Percentiles rank a stretch among this genome's conserved stretches.
phyloP scores from a whole-genome alignment of 2,329 filamentous ascomycete genomes.

The Alternaria sp. region DNA sequence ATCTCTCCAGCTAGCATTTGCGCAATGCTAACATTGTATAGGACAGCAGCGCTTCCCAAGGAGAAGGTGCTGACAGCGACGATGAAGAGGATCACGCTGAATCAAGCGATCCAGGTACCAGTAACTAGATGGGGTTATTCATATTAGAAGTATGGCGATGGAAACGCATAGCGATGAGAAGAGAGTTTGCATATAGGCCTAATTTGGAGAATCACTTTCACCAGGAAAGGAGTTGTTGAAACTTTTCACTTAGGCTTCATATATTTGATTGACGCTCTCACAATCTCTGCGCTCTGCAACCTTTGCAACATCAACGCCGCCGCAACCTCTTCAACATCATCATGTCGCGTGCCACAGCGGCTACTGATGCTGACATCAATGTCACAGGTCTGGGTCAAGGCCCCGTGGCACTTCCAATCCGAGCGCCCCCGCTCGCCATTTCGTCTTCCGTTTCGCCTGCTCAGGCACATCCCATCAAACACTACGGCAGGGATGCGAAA shows the following conservation, averaged over 20 bases:
- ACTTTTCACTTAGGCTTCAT: no score
- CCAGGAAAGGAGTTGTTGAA: no score
- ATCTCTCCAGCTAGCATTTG: neutral
- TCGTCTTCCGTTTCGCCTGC: neutral
- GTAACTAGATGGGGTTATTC: neutral
- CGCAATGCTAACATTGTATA: neutral
- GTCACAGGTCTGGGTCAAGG: neutral
- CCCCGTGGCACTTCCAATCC: neutral
- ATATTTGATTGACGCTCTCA: no score
- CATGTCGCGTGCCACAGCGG: neutral
- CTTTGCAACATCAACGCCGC: neutral
- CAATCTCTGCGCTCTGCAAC: neutral
- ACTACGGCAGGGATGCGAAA: neutral
- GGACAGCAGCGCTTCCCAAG: neutral
- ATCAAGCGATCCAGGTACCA: no score
- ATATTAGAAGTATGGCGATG: neutral
- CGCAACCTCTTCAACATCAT: neutral
- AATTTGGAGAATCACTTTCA: neutral
- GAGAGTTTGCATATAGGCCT: neutral
- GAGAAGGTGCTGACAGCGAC: neutral
- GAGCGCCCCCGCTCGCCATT: neutral
- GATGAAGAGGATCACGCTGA: neutral
- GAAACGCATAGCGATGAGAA: no score
- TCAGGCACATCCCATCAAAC: neutral
- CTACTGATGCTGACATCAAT: neutral